Base-by-base conservation (phyloP, 2,329 filamentous ascomycete species). In the Parastagonospora nodorum region DNA sequence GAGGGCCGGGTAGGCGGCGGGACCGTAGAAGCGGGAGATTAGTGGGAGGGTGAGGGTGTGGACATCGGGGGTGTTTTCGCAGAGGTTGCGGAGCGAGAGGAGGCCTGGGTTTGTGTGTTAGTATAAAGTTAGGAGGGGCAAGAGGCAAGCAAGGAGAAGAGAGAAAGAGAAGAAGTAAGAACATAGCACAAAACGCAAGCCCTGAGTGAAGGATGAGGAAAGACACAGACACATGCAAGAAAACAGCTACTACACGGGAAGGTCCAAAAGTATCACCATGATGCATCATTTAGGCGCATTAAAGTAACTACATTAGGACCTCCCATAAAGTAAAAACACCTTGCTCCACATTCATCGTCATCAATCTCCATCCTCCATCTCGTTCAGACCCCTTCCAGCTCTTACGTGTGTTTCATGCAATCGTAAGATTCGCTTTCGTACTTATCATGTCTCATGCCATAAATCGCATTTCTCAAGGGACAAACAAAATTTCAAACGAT, bases 11-110 rank as follows among this genome's bases (percentile, higher is more conserved):
- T 72, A 70, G 31, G 55, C 63, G 12, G 49, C 50, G 8, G 64
- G 63, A 14, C 63, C 62, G 58, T 70, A 70, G 65, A 74, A 75
- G 32, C 53, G 51, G 40, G 48, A 42, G 2, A 75, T 46, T 14
- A 75, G 66, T 7, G 71, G 67, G 12, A 75, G 64, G 40, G 74
- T 69, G 45, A 77, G 61, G 42, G 75, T 74, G 42, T 69, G 68
- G 57, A 75, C 65, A 35, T 64, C 61, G 16, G 66, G 61, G 19
- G 19, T 24, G 48, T 69, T 60, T 11, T 61, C 48, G 58, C 73
- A 77, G 19, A 78, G 64, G 15, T 58, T 46, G 28, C 58, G 60
- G 31, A 64, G 57, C n/a, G 59, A 42, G 11, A 66, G 66, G 39
- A 62, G 60, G 1, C 53, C 55, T 58, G 57, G n/a, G n/a, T n/a